Conservation (phyloP, 805 yeast genomes). For the Zygosaccharomyces lentus region DNA sequence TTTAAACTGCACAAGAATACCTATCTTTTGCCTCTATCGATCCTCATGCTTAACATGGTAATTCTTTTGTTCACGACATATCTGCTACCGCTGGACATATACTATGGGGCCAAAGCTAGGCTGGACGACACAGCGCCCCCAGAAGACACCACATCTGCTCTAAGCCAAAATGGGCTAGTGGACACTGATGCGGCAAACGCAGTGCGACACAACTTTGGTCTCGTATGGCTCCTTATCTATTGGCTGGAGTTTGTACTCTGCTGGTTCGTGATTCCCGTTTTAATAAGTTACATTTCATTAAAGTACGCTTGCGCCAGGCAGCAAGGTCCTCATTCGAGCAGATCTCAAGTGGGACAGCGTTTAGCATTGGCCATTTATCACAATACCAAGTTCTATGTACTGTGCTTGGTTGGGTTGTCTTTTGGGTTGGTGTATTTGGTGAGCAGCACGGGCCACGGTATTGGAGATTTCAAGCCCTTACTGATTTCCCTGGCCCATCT, state of each 20-base stretch:
- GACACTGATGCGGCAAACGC: neutral
- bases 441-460: conserved; percentile 23
- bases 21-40: conserved; percentile 21
- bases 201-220: conserved; percentile 13
- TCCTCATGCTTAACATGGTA: conserved; percentile 26
- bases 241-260: conserved; percentile 32
- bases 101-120: conserved; percentile 13
- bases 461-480: conserved; percentile 29
- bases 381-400: conserved; percentile 30
- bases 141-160: neutral
- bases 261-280: conserved; percentile 33
- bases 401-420: conserved; percentile 23
- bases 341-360: conserved; percentile 16
- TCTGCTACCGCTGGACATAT: conserved; percentile 31
- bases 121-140: conserved; percentile 1
- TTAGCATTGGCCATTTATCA: conserved; percentile 22
- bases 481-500: conserved; percentile 32
- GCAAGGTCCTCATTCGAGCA: conserved; percentile 5
- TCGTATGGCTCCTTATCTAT: conserved; percentile 28
- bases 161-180: neutral
- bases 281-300: conserved; percentile 30
- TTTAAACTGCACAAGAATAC: conserved; percentile 29
- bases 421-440: conserved; percentile 27
- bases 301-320: conserved; percentile 23
- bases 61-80: conserved; percentile 29